These are phyloP conservation scores for Cordyceps cateniannulata DNA, from an alignment of 2,329 filamentous ascomycete genomes.

Conservation along the genomic window DNA sequence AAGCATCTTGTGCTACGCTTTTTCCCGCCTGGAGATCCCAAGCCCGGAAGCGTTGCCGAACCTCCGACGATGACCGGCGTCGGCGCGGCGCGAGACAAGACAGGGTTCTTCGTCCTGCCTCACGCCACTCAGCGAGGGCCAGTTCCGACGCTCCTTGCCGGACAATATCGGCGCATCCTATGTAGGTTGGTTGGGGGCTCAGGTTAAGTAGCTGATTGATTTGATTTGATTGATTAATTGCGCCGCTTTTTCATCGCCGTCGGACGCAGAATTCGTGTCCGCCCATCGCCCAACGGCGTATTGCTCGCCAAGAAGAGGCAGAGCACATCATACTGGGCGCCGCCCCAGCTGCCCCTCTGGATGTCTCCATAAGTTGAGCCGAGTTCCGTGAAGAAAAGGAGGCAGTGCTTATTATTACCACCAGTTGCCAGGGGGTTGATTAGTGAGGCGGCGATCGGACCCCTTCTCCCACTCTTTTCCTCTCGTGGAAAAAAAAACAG, in stretches of 20 bases:
- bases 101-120: neutral
- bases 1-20: too few species aligned
- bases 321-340: neutral
- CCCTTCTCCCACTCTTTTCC: too few species aligned
- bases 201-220: conserved; percentile 8
- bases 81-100: too few species aligned
- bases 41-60: neutral
- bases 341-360: neutral
- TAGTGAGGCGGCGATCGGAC: too few species aligned
- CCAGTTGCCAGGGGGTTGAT: too few species aligned
- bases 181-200: too few species aligned
- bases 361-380: conserved; percentile 5
- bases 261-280: neutral
- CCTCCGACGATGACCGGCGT: neutral
- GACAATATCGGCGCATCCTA: neutral
- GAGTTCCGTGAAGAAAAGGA: neutral
- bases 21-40: neutral
- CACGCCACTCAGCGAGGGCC: neutral
- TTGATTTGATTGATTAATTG: conserved; percentile 7
- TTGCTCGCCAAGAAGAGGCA: neutral
- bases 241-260: neutral
- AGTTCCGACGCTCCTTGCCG: neutral
- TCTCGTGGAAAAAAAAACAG: neutral
- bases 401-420: neutral
- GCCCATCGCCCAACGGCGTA: neutral